Evolutionary conservation across 2,329 filamentous ascomycete genomes (phyloP).

Genomic region (Penicillium sp.): DNA sequence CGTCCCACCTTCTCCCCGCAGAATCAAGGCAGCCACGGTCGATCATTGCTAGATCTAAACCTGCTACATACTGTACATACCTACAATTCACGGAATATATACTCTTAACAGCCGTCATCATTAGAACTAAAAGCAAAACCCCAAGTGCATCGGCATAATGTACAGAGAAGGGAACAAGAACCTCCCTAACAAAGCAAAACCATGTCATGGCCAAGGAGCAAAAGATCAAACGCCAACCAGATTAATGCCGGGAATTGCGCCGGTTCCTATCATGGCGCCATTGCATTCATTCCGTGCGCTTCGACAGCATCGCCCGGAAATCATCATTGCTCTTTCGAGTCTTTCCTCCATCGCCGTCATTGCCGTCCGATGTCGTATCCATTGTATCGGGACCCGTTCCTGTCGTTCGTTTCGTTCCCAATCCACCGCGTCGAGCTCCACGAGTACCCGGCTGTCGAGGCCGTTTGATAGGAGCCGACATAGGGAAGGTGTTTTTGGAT

Average conservation of each 20-base stretch:
- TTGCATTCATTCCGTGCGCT: constrained; percentile 27
- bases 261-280: constrained; percentile 13
- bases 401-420: constrained; percentile 46
- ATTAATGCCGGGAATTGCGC: constrained; percentile 24
- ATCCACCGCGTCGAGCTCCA: constrained; percentile 44
- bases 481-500: constrained; percentile 31
- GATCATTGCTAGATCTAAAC: too few species aligned
- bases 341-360: constrained; percentile 27
- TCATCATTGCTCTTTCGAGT: constrained; percentile 52
- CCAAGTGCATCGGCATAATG: constrained; percentile 15
- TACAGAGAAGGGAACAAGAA: constrained; percentile 16
- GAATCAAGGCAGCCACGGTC: constrained; percentile 1
- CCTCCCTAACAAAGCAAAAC: constrained; percentile 5
- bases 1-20: constrained; percentile 1
- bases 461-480: constrained; percentile 39
- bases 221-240: constrained; percentile 23
- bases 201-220: not conserved
- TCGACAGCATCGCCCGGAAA: constrained; percentile 51
- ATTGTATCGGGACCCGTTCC: constrained; percentile 18
- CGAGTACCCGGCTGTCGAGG: constrained; percentile 42
- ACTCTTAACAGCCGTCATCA: constrained; percentile 24
- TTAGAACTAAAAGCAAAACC: constrained; percentile 20
- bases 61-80: not conserved
- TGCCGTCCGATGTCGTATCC: constrained; percentile 26
- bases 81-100: too few species aligned